Evolutionary conservation across 1,284 basidiomycete genomes (phyloP).

Genomic region (Pholiota adiposa): DNA sequence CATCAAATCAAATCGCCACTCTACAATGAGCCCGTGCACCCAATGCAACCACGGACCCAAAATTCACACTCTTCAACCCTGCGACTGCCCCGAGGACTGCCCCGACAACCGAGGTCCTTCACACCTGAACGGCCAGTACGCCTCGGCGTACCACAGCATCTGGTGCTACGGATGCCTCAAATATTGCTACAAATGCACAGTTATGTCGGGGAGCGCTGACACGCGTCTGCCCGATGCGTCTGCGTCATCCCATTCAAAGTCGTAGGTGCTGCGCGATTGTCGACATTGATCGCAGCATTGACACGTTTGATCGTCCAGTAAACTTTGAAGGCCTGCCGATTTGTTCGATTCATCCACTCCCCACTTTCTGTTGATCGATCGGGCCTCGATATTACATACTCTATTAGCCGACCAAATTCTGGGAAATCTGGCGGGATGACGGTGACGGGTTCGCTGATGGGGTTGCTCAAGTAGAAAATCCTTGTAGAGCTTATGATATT

Average conservation of each 20-base stretch:
- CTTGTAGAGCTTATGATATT: not conserved
- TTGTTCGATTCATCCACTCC: conserved; percentile 9
- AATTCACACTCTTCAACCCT: conserved; percentile 26
- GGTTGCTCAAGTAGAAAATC: not conserved
- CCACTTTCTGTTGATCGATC: conserved; percentile 9
- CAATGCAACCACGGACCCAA: conserved; percentile 17
- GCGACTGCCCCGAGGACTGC: conserved; percentile 29
- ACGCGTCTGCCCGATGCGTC: not conserved
- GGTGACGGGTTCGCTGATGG: not conserved
- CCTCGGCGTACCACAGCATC: conserved; percentile 27
- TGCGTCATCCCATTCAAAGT: conserved; percentile 4
- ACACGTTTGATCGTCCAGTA: conserved; percentile 9
- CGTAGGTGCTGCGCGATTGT: conserved; percentile 11
- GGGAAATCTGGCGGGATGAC: not conserved
- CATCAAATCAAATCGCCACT: not conserved
- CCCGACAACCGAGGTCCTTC: conserved; percentile 6
- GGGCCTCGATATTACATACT: conserved; percentile 10
- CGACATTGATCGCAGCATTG: conserved; percentile 1
- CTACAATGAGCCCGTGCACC: conserved; percentile 14
- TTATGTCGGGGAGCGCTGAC: conserved; percentile 9
- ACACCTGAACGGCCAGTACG: conserved; percentile 26
- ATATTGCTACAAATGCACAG: conserved; percentile 23
- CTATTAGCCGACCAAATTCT: not conserved
- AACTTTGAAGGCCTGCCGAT: conserved; percentile 12
- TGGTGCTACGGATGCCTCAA: conserved; percentile 28